Conservation (phyloP, 2,329 filamentous ascomycete genomes). For the Aspergillus oerlinghausenensis region DNA sequence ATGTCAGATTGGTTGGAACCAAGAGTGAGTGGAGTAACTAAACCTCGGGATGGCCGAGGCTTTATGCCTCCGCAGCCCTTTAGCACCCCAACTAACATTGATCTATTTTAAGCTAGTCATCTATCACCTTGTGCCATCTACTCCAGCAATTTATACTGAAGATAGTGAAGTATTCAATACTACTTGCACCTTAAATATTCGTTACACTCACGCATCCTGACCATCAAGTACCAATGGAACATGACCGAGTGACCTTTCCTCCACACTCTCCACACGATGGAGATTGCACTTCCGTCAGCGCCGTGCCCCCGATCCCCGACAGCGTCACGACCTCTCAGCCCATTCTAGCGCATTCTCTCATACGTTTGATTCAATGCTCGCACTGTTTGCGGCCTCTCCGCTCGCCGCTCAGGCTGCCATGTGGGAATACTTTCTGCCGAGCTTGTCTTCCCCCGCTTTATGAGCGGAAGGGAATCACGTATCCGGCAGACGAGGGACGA, state of each 20-base stretch:
- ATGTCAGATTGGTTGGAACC: neutral
- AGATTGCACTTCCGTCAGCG: neutral
- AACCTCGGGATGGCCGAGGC: neutral
- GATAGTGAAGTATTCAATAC: neutral
- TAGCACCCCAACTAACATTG: neutral
- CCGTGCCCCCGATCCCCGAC: neutral
- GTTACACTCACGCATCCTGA: neutral
- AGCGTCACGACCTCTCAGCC: neutral
- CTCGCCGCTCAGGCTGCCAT: slow-evolving; percentile 71
- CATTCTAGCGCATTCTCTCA: slow-evolving; percentile 50
- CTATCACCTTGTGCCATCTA: neutral
- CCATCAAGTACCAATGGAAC: neutral
- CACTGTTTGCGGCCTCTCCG: slow-evolving; percentile 65
- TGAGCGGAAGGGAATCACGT: slow-evolving; percentile 66
- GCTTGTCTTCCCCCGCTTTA: slow-evolving; percentile 66
- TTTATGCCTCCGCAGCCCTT: neutral
- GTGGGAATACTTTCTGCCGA: slow-evolving; percentile 73
- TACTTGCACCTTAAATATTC: neutral
- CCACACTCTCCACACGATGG: neutral
- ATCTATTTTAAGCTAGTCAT: neutral
- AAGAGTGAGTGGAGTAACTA: neutral
- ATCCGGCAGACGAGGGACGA: slow-evolving; percentile 65
- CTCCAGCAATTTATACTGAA: neutral
- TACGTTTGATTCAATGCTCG: slow-evolving; percentile 73
- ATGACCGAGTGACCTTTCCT: neutral